Evolutionary conservation across 208 protist genomes (phyloP).

Genomic region (Leishmania amazonensis): DNA sequence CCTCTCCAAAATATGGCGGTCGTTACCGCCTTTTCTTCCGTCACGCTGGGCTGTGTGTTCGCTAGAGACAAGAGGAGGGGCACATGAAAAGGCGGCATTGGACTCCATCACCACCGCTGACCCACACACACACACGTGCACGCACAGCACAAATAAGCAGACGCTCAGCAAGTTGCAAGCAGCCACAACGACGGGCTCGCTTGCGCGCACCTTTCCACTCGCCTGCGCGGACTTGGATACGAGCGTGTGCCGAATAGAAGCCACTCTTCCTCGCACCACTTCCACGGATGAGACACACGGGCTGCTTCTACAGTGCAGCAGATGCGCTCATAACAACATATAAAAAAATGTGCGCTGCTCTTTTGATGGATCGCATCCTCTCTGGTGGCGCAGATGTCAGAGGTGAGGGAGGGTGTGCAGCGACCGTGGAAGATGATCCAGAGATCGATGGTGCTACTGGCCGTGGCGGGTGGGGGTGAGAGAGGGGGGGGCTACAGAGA

Average conservation of each 20-base stretch:
- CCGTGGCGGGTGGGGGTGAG: not conserved
- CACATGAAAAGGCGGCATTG: not conserved
- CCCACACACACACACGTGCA: not conserved
- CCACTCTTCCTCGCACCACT: not conserved
- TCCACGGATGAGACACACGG: not conserved
- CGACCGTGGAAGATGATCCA: not conserved
- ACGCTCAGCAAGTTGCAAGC: not conserved
- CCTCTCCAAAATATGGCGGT: not conserved
- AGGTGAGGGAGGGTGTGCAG: not conserved
- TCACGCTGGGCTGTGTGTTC: not conserved
- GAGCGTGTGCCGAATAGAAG: not conserved
- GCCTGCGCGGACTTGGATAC: not conserved
- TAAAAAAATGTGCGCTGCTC: constrained; percentile 14
- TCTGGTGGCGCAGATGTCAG: not conserved
- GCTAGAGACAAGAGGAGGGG: not conserved
- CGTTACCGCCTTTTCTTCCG: not conserved
- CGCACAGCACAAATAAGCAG: not conserved
- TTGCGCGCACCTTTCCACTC: not conserved
- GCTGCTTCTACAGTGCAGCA: not conserved
- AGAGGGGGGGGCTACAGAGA: no score
- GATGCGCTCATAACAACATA: not conserved
- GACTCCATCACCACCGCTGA: not conserved
- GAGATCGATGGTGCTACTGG: not conserved
- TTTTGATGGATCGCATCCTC: not conserved
- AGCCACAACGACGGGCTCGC: not conserved